phyloP scores from a whole-genome alignment of 257 asterid species.

The Gardenia jasminoides region DNA sequence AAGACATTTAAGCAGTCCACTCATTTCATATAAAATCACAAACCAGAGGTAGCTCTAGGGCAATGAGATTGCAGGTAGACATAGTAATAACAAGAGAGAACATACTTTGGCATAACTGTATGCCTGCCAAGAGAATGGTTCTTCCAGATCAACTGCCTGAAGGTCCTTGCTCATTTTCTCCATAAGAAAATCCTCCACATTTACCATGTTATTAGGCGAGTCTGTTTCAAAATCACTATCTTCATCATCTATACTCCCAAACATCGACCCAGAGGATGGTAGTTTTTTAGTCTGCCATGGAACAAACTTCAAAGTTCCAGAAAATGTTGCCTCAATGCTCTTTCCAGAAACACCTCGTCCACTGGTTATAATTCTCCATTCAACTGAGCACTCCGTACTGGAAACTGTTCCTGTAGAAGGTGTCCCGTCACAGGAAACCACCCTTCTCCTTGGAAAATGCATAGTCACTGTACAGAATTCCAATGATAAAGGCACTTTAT shows the following conservation, averaged over 20 bases:
- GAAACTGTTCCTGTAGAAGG: slow-evolving; percentile 91
- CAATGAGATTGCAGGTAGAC: slow-evolving; percentile 6
- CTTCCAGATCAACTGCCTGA: slow-evolving; percentile 87
- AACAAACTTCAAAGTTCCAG: slow-evolving; percentile 90
- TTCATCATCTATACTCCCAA: slow-evolving; percentile 52
- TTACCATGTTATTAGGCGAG: slow-evolving; percentile 51
- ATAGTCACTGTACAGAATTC: slow-evolving; percentile 87
- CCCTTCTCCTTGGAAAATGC: slow-evolving; percentile 90
- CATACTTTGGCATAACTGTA: slow-evolving; percentile 88
- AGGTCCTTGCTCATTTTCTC: slow-evolving; percentile 88
- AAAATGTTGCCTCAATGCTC: slow-evolving; percentile 84
- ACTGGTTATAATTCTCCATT: slow-evolving; percentile 75
- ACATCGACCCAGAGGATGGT: slow-evolving; percentile 38
- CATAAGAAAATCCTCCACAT: slow-evolving; percentile 77
- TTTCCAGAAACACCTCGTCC: slow-evolving; percentile 82
- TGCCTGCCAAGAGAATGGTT: slow-evolving; percentile 96
- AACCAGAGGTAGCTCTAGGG: background rate
- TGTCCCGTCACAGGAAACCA: slow-evolving; percentile 82
- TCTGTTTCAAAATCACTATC: slow-evolving; percentile 86
- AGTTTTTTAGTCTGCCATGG: slow-evolving; percentile 72
- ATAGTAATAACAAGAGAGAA: slow-evolving; percentile 17
- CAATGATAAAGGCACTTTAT: slow-evolving; percentile 66
- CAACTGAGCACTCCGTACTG: slow-evolving; percentile 66
- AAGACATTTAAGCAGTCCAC: slow-evolving; percentile 4
- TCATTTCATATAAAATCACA: background rate